Evolutionary conservation across 2,329 filamentous ascomycete species (phyloP).

Genomic region (Neobulgaria alba): DNA sequence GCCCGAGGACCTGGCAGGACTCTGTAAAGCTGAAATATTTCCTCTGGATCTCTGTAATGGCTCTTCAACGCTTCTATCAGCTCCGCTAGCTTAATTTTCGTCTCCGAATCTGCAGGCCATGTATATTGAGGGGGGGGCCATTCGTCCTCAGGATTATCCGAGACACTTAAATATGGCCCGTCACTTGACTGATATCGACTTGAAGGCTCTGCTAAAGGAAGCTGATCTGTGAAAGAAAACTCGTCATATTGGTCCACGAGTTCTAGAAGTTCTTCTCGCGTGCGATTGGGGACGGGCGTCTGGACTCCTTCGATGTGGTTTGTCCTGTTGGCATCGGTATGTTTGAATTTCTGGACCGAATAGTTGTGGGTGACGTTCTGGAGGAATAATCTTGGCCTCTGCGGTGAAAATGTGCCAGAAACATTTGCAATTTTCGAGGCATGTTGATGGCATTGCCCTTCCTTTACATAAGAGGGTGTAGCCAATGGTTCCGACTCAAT

Average conservation of each 20-base stretch:
- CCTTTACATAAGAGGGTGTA: too few species aligned
- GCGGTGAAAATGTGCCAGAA: too few species aligned
- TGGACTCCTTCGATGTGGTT: too few species aligned
- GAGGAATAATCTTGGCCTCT: too few species aligned
- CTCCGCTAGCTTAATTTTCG: constrained; percentile 19
- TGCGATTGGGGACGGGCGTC: constrained; percentile 12
- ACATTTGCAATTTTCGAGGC: too few species aligned
- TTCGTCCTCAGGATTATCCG: constrained; percentile 41
- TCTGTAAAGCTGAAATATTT: constrained; percentile 29
- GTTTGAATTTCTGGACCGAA: too few species aligned
- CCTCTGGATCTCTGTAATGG: constrained; percentile 17
- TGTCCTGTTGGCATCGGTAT: constrained; percentile 5
- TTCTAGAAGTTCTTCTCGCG: constrained; percentile 40
- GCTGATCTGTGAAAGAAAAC: constrained; percentile 42
- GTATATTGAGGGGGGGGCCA: constrained; percentile 24
- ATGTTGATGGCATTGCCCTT: too few species aligned
- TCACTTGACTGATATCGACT: constrained; percentile 42
- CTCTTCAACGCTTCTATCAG: constrained; percentile 18
- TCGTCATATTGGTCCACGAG: constrained; percentile 43
- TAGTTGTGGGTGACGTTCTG: too few species aligned
- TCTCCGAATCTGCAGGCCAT: constrained; percentile 24
- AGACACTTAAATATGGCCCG: constrained; percentile 40
- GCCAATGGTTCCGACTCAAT: too few species aligned
- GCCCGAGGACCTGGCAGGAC: constrained; percentile 28
- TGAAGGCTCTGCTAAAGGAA: constrained; percentile 44